Evolutionary conservation across 495 filamentous ascomycete genomes (phyloP).

Genomic region (Tirmania nivea): DNA sequence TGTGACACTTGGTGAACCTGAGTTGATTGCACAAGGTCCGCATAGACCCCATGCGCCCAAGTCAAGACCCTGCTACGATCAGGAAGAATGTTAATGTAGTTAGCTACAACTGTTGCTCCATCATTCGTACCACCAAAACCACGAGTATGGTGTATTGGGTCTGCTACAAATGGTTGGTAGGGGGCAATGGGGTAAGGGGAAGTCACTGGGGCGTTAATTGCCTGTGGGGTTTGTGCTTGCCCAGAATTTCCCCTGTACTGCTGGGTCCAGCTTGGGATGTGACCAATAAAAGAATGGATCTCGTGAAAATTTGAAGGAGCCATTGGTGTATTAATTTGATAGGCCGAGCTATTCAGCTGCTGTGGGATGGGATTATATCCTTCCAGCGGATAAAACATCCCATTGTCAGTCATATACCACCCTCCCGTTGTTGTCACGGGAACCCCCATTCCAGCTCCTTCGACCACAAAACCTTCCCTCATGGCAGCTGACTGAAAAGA

Average conservation of each 20-base stretch:
- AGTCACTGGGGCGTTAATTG: neutral
- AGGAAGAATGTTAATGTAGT: constrained; percentile 28
- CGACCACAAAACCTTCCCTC: neutral
- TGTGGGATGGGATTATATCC: constrained; percentile 3
- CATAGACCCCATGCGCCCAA: constrained; percentile 74
- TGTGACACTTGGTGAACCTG: constrained; percentile 33
- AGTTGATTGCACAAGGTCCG: constrained; percentile 58
- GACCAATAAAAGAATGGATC: constrained; percentile 8
- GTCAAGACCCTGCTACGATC: constrained; percentile 64
- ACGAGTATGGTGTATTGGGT: neutral
- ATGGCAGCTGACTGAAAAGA: neutral
- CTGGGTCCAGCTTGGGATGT: constrained; percentile 1
- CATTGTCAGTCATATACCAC: neutral
- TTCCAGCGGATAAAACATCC: neutral
- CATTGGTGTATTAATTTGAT: constrained; percentile 7
- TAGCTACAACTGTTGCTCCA: constrained; percentile 2
- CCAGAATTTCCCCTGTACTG: neutral
- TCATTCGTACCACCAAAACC: neutral
- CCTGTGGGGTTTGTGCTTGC: neutral
- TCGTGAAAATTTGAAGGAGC: constrained; percentile 12
- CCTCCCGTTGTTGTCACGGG: neutral
- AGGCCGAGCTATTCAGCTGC: neutral
- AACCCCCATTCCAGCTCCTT: neutral
- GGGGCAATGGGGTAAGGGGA: neutral
- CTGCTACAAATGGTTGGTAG: neutral